Conservation (phyloP, 169 alveolate genomes). For the Plasmodium berghei region DNA sequence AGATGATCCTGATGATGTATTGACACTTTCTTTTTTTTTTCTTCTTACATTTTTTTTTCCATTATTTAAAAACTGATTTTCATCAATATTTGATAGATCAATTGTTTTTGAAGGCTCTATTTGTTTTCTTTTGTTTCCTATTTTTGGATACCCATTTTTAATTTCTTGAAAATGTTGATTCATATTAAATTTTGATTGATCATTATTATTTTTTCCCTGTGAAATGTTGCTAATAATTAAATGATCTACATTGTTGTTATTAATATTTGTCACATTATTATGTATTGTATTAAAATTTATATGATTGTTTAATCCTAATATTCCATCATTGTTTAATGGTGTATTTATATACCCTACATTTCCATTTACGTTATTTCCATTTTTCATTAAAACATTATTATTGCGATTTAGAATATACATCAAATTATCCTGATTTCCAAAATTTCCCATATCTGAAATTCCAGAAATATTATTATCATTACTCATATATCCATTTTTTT, state of each 20-base stretch:
- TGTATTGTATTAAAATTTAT: neutral
- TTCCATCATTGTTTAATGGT: neutral
- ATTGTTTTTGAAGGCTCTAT: neutral
- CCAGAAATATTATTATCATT: no score
- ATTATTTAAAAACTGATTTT: neutral
- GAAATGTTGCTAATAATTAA: neutral
- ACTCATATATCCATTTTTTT: no score
- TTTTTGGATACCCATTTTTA: neutral
- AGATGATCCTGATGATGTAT: slow-evolving; percentile 26
- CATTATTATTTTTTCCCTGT: neutral
- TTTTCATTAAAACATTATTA: neutral
- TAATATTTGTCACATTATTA: slow-evolving; percentile 3
- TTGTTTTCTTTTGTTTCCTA: slow-evolving; percentile 27
- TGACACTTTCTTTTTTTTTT: slow-evolving; percentile 31
- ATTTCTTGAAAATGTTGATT: slow-evolving; percentile 13
- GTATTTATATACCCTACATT: neutral
- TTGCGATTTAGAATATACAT: slow-evolving; percentile 9
- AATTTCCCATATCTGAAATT: neutral
- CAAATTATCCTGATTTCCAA: slow-evolving; percentile 7
- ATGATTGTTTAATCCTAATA: neutral
- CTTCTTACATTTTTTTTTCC: slow-evolving; percentile 24
- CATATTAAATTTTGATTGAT: slow-evolving; percentile 11
- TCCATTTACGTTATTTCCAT: neutral
- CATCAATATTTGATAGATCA: neutral
- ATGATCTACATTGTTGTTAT: neutral